phyloP scores from a whole-genome alignment of 1,284 basidiomycete genomes.

The Boletellus deceptivus region DNA sequence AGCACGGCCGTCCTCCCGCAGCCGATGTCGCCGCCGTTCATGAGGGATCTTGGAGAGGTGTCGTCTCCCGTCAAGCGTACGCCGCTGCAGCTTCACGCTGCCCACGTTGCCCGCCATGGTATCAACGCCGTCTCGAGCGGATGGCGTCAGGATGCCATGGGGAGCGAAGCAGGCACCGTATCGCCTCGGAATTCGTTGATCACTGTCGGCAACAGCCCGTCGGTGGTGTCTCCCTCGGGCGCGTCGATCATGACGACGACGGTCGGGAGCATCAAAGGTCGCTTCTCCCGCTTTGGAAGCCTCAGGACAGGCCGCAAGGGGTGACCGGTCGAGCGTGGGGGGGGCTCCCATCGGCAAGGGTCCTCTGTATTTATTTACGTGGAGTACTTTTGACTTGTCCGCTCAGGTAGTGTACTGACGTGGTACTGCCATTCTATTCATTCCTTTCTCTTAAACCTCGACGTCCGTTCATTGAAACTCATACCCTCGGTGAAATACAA shows the following conservation, averaged over 20 bases:
- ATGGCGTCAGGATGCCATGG: conserved; percentile 59
- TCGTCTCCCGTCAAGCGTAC: conserved; percentile 54
- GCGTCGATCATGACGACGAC: conserved; percentile 52
- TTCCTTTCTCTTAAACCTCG: no score
- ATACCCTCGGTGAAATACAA: conserved; percentile 25
- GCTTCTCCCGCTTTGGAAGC: conserved; percentile 72
- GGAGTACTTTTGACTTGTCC: no score
- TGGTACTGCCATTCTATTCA: neutral
- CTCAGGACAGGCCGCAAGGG: conserved; percentile 62
- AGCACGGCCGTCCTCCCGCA: conserved; percentile 43
- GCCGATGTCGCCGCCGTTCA: conserved; percentile 47
- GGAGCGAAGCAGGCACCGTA: conserved; percentile 56
- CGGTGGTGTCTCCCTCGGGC: conserved; percentile 43
- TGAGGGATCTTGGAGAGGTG: conserved; percentile 24
- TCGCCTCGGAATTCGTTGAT: conserved; percentile 72
- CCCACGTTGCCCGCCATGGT: conserved; percentile 74
- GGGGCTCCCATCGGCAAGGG: neutral
- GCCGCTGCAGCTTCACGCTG: conserved; percentile 71
- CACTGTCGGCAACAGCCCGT: conserved; percentile 52
- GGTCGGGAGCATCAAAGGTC: conserved; percentile 55
- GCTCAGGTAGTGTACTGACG: neutral
- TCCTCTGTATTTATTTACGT: neutral
- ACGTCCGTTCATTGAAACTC: neutral
- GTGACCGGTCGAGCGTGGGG: conserved; percentile 15
- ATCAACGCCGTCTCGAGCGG: conserved; percentile 75